Evolutionary conservation across 345 rosid genomes (phyloP).

Genomic region (Alliaria petiolata): DNA sequence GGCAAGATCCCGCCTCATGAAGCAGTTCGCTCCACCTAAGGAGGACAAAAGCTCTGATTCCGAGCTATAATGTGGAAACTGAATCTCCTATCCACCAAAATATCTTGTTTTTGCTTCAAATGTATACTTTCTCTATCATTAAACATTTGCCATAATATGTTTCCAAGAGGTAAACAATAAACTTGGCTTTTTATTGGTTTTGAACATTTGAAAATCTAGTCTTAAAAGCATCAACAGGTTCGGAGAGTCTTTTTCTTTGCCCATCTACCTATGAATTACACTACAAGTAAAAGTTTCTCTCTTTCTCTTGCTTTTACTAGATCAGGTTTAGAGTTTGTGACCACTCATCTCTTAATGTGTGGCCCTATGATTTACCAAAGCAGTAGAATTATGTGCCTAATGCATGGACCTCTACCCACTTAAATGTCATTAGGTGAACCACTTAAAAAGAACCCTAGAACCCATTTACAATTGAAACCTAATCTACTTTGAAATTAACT

Average conservation of each 20-base stretch:
- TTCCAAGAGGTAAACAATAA: constrained; percentile 1
- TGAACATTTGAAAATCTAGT: neutral
- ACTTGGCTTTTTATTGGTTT: neutral
- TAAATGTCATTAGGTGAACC: constrained; percentile 21
- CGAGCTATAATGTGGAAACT: constrained; percentile 31
- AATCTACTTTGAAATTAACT: constrained; percentile 13
- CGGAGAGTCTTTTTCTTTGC: neutral
- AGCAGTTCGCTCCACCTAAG: constrained; percentile 57
- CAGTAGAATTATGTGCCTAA: constrained; percentile 5
- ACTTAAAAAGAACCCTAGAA: constrained; percentile 12
- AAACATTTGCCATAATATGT: neutral
- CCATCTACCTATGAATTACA: neutral
- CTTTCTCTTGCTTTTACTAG: constrained; percentile 9
- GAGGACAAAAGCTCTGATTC: constrained; percentile 58
- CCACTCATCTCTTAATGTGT: neutral
- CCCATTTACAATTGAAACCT: neutral
- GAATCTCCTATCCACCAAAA: neutral
- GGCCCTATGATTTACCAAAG: neutral
- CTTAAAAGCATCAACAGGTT: neutral
- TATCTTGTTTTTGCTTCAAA: neutral
- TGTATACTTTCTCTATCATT: neutral
- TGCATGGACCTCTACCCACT: neutral
- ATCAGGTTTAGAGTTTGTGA: neutral
- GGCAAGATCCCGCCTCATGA: constrained; percentile 64
- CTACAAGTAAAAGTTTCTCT: neutral